Evolutionary conservation across 441 rosid genomes (phyloP).

Genomic region (Syzygium syzygioides): DNA sequence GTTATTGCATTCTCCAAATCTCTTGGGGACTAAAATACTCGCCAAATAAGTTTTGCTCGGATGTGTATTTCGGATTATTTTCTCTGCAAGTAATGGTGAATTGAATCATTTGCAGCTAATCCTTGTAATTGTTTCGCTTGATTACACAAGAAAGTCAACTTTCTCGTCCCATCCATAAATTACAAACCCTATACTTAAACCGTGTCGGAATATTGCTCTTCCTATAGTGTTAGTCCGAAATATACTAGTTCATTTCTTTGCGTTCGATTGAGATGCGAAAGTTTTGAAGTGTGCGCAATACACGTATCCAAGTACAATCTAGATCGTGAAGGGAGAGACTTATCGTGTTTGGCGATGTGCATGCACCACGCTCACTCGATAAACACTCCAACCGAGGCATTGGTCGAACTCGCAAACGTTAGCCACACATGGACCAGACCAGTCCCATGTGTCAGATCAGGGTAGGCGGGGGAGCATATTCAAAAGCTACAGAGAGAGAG

Average conservation of each 20-base stretch:
- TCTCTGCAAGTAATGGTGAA: not conserved
- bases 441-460: not conserved
- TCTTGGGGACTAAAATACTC: not conserved
- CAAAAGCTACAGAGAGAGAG: not conserved
- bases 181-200: not conserved
- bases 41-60: not conserved
- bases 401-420: not conserved
- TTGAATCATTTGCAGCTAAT: not conserved
- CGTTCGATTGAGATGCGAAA: not conserved
- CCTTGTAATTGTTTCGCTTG: fast-evolving
- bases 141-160: not conserved
- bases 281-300: not conserved
- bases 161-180: not conserved
- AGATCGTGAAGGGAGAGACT: not conserved
- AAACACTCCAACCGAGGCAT: not conserved
- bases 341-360: not conserved
- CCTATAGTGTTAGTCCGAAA: not conserved
- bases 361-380: not conserved
- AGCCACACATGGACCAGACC: slow-evolving; percentile 1
- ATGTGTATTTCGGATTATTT: not conserved
- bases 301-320: not conserved
- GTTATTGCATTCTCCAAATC: not conserved
- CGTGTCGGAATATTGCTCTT: not conserved
- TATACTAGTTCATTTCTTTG: not conserved
- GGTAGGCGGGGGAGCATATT: not conserved